Percentiles rank a stretch among this genome's conserved stretches.
Evolutionary conservation across 768 basidiomycete species (phyloP).

Genomic region (Mycena haematopus): DNA sequence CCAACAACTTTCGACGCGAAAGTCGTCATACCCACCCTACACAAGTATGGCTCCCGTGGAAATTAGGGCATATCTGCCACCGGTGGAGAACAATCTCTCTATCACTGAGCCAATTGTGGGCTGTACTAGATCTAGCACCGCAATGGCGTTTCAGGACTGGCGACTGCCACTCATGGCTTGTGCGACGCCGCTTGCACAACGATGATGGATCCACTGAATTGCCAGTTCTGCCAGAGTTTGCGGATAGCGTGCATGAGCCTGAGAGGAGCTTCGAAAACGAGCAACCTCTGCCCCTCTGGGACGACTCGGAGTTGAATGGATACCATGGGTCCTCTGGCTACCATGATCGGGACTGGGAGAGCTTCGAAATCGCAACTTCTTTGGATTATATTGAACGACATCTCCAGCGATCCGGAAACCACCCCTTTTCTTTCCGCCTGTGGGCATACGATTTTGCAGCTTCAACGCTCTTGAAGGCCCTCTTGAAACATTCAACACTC

Average conservation of each 20-base stretch:
- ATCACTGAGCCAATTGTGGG: slow-evolving; percentile 9
- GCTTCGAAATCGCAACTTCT: neutral
- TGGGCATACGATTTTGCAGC: neutral
- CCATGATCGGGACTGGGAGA: neutral
- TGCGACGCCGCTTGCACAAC: neutral
- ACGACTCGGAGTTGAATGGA: too few relatives aligned
- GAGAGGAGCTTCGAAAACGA: too few relatives aligned
- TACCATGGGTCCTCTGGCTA: too few relatives aligned
- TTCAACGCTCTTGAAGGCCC: neutral
- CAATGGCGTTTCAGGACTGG: neutral
- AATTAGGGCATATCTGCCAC: slow-evolving; percentile 11
- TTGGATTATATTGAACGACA: slow-evolving; percentile 2
- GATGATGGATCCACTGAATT: neutral
- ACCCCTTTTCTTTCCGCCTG: slow-evolving; percentile 12
- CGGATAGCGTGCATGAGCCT: too few relatives aligned
- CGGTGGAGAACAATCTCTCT: slow-evolving; percentile 8
- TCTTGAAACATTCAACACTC: slow-evolving; percentile 1
- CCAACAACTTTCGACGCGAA: too few relatives aligned
- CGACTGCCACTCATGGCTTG: too few relatives aligned
- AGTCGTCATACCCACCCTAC: too few relatives aligned
- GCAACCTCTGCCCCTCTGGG: too few relatives aligned
- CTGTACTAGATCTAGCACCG: neutral
- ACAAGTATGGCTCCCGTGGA: neutral
- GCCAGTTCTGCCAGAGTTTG: too few relatives aligned
- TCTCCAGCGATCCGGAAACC: slow-evolving; percentile 5